Base-by-base conservation (phyloP, 352 stramenopile genomes). In the Pythium phragmitis region DNA sequence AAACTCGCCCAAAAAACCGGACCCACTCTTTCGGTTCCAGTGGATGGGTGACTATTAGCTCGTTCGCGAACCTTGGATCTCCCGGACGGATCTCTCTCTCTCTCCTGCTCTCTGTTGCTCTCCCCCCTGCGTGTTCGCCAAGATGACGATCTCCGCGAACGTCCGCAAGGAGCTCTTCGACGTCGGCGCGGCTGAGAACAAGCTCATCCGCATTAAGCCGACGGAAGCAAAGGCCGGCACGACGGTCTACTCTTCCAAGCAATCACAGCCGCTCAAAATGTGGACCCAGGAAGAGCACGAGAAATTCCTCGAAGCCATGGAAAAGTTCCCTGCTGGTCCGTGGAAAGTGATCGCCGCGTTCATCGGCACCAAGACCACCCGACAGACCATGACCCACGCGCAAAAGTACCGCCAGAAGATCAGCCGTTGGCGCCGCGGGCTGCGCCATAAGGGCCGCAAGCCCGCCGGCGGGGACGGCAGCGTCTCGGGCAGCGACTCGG, bases 371-470 rank as follows among this genome's bases (percentile, higher is more conserved):
- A 91, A 92, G 61, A 94, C 87, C 9, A 91, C 94, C 14, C 92
- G 96, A 21, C 97, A 99, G 76, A 98, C 98, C 52, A 91, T 91
- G 84, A 91, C 84, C 34, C 84, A 92, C 62, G 84, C 84, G 67
- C 84, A 92, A 53, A 92, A 92, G 70, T 92, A 92, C 64, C 81
- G 81, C 45, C 81, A 92, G 69, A 92, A 92, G 77, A 91, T 92
- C 69, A 87, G 81, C 57, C 81, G 84, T 70, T 90, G 84, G 81
- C 81, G 81, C 50, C 81, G 84, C 51, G 84, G 84, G 11, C 53
- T 92, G 66, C 81, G 84, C 57, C 84, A 92, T 72, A 92, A 92
- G 63, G 84, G 84, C 49, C 76, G 84, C 55, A 92, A 90, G 69
- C 83, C 90, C 60, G 67, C 69, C 21, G 56, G 59, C 0, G 80